Percentiles rank a stretch among this genome's conserved stretches.
Conservation (phyloP, 148 eudicot species). For the Limonium bicolor region DNA sequence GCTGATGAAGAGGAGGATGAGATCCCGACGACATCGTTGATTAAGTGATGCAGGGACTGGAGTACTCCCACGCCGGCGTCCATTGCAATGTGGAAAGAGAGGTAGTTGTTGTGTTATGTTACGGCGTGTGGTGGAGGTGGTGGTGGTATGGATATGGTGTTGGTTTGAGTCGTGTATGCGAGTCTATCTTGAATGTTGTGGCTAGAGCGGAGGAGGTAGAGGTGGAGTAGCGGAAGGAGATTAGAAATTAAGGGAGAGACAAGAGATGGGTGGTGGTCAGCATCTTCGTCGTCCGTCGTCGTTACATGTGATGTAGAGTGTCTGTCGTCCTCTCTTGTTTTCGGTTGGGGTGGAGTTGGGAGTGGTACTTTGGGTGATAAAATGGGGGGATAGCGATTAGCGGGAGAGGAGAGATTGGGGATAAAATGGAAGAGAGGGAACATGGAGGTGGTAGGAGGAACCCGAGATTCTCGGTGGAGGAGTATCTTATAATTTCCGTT, state of each 20-base stretch:
- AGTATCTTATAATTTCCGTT: not conserved
- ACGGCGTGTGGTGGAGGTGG: too few relatives aligned
- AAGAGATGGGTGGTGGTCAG: too few relatives aligned
- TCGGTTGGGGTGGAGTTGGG: not conserved
- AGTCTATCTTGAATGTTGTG: too few relatives aligned
- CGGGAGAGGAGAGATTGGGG: not conserved
- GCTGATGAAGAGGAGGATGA: constrained; percentile 22
- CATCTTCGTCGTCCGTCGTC: too few relatives aligned
- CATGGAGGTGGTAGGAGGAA: not conserved
- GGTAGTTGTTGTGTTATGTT: too few relatives aligned
- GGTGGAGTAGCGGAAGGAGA: not conserved
- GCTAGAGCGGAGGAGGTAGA: too few relatives aligned
- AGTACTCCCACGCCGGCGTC: constrained; percentile 11
- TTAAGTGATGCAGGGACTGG: constrained; percentile 18
- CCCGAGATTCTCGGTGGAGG: constrained; percentile 18
- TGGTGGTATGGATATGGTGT: too few relatives aligned
- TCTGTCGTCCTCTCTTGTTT: not conserved
- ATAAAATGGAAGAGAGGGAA: too few relatives aligned
- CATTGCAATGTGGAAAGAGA: too few relatives aligned
- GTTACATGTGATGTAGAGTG: too few relatives aligned
- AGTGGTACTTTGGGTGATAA: not conserved
- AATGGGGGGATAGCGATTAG: constrained; percentile 4
- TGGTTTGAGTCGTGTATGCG: not conserved
- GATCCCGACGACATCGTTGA: constrained; percentile 27
- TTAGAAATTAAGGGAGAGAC: not conserved